phyloP scores from a whole-genome alignment of 164 flowering plant species.

The Houttuynia cordata region DNA sequence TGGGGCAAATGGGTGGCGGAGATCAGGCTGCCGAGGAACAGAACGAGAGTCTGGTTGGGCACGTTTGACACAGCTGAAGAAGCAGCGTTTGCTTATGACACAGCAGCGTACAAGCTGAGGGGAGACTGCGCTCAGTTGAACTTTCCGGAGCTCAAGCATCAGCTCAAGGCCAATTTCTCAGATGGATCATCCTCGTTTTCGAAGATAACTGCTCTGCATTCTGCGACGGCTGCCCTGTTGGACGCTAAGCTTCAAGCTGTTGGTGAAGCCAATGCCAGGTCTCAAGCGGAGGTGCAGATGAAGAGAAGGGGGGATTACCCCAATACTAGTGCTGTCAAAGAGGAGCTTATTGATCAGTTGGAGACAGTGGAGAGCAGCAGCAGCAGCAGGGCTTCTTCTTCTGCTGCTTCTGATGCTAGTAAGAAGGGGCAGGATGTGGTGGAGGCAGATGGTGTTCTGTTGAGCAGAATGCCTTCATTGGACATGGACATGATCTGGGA shows the following conservation, averaged over 20 bases:
- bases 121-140: constrained; percentile 82
- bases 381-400: too few species aligned
- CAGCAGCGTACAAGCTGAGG: constrained; percentile 74
- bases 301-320: background rate
- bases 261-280: constrained; percentile 15
- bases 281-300: constrained; percentile 5
- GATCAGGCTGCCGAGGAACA: constrained; percentile 71
- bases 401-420: background rate
- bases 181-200: constrained; percentile 3
- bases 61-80: constrained; percentile 78
- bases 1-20: constrained; percentile 99
- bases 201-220: constrained; percentile 16
- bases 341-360: constrained; percentile 19
- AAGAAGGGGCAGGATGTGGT: constrained; percentile 25
- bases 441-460: constrained; percentile 37
- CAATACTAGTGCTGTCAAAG: constrained; percentile 9
- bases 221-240: constrained; percentile 42
- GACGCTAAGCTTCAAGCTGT: constrained; percentile 60
- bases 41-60: constrained; percentile 87
- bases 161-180: constrained; percentile 32
- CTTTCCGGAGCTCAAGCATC: constrained; percentile 76
- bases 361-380: constrained; percentile 9
- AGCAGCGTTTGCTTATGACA: constrained; percentile 81
- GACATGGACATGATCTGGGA: constrained; percentile 80
- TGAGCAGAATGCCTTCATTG: constrained; percentile 72